Evolutionary conservation across 2,329 filamentous ascomycete genomes (phyloP), one percentile per base, ranked within the genome.

Genomic region (Hypoxylon sp.): DNA sequence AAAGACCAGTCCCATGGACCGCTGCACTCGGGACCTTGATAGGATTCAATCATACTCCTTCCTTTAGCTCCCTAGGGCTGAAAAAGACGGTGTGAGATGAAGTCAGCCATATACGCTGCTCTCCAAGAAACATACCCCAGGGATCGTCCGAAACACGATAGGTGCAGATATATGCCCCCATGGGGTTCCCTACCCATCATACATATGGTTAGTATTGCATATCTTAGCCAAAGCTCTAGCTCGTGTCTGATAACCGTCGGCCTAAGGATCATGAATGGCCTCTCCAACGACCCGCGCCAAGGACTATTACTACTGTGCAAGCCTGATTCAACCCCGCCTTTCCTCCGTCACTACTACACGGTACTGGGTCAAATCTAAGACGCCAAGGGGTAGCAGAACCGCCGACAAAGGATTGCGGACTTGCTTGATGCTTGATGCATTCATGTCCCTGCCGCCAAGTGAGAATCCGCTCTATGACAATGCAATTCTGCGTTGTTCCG

Each of bases 41-140:
- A 67, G 61, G 61, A 67, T 64, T 61, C 30, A 24, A 50, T 65
- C 58, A 58, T 54, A 19, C 39, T 28, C 50, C 34, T 19, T 43
- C 24, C 34, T 24, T 48, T 41, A 43, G 30, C 8, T 32, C 24
- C 62, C 43, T 61, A 62, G 50, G 64, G 64, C 67, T 65, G 64
- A 67, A 59, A 67, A 67, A 67, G 61, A 69, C 67, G 64, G 64
- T 65, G 64, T 67, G 62, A 69, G 62, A 69, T 63, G 49, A 63
- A 65, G 47, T 64, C 50, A 50, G 50, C 15, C 51, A 17, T 50
- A 17, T 55, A 62, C 50, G 32, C 34, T 54, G 32, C 57, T 37
- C 39, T 60, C 30, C 24, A 46, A 50, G 32, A 58, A 44, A 17
- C 37, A 56, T 34, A 50, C 41, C 13, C 22, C 8, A 4, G 49